phyloP scores from a whole-genome alignment of 2,329 filamentous ascomycete species.

The Didymella segeticola region DNA sequence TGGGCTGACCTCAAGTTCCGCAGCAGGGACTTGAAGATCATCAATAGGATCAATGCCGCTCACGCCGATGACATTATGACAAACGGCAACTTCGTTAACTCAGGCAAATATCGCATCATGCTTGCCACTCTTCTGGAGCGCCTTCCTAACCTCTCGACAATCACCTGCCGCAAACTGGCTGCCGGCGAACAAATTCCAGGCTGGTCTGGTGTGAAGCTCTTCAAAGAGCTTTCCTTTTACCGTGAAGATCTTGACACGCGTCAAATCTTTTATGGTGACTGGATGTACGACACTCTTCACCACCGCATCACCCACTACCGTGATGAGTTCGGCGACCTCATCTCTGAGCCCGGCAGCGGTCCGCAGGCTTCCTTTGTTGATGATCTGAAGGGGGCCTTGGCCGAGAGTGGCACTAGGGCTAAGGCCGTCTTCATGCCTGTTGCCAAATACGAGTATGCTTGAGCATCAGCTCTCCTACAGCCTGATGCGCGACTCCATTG shows the following conservation, averaged over 20 bases:
- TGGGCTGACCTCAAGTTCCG: neutral
- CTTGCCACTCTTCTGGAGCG: constrained; percentile 13
- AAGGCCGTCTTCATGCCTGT: neutral
- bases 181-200: constrained; percentile 25
- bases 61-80: constrained; percentile 8
- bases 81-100: constrained; percentile 16
- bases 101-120: constrained; percentile 21
- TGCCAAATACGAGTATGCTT: neutral
- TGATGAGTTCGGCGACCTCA: constrained; percentile 26
- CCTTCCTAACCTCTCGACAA: constrained; percentile 15
- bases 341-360: constrained; percentile 15
- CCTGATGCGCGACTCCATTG: too few relatives aligned
- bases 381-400: constrained; percentile 21
- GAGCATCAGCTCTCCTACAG: neutral
- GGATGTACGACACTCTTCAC: constrained; percentile 27
- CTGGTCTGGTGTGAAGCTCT: constrained; percentile 7
- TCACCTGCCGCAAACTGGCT: constrained; percentile 23
- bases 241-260: constrained; percentile 11
- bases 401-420: neutral
- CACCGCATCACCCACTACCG: constrained; percentile 16
- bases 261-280: constrained; percentile 26
- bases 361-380: constrained; percentile 22
- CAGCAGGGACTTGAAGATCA: constrained; percentile 9
- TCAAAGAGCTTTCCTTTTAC: constrained; percentile 25
- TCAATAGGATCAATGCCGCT: constrained; percentile 6